phyloP scores from a whole-genome alignment of 306 rosid species.

The Casuarina cunninghamiana region DNA sequence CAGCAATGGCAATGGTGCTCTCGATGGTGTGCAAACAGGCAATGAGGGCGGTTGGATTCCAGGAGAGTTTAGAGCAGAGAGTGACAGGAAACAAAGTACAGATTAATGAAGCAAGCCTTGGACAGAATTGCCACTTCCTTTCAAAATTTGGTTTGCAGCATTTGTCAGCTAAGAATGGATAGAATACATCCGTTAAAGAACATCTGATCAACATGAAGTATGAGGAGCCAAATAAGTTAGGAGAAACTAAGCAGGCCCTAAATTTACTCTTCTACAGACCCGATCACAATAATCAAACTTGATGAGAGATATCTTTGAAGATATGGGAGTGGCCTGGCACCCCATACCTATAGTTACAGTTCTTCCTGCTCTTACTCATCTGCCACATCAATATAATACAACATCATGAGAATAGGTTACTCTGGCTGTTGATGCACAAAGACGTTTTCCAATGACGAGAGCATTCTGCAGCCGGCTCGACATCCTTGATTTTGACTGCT shows the following conservation, averaged over 20 bases:
- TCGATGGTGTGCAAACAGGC: not conserved
- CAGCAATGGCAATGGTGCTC: not conserved
- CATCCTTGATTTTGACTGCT: conserved; percentile 4
- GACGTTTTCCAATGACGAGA: not conserved
- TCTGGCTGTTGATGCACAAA: conserved; percentile 3
- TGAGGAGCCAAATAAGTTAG: not conserved
- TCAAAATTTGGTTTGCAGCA: not conserved
- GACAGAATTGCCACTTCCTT: not conserved
- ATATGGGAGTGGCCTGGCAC: not conserved
- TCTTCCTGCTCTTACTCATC: not conserved
- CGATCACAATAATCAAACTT: not conserved
- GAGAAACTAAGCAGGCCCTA: not conserved
- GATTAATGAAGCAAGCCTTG: not conserved
- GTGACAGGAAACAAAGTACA: not conserved
- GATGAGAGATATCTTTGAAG: not conserved
- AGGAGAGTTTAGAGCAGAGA: not conserved
- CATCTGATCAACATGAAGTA: not conserved
- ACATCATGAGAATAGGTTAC: not conserved
- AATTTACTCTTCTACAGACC: not conserved
- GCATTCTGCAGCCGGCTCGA: not conserved
- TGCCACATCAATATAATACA: not conserved
- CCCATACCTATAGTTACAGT: not conserved
- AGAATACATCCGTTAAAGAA: not conserved
- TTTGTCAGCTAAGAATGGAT: not conserved
- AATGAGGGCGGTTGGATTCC: not conserved